Evolutionary conservation across 371 early-diverging fungal species (phyloP).

Genomic region (Zopfochytrium polystomum): DNA sequence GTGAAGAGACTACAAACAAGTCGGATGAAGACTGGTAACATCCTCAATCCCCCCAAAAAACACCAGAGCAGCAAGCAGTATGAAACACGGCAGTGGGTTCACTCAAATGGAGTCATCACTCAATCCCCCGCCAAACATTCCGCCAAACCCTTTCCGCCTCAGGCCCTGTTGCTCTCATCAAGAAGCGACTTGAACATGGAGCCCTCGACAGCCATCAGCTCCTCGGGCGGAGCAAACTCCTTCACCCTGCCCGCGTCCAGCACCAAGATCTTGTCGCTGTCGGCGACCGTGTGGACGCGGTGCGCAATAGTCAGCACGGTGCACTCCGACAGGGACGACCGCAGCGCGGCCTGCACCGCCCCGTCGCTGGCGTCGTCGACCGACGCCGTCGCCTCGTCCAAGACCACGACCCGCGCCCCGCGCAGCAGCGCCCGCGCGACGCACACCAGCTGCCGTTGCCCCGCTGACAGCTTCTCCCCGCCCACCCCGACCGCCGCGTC

Average conservation of each 20-base stretch:
- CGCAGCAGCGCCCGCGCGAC: constrained; percentile 46
- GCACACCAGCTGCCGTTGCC: constrained; percentile 48
- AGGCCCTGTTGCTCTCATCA: too few species aligned
- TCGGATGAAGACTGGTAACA: too few species aligned
- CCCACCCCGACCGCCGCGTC: constrained; percentile 20
- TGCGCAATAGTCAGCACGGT: constrained; percentile 58
- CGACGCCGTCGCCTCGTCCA: too few species aligned
- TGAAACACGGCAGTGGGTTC: too few species aligned
- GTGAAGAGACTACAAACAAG: too few species aligned
- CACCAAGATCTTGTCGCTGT: constrained; percentile 80
- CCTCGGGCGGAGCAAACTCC: constrained; percentile 56
- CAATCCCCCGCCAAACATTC: too few species aligned
- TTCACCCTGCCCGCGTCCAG: constrained; percentile 67
- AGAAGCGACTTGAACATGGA: constrained; percentile 35
- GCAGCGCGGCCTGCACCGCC: constrained; percentile 63
- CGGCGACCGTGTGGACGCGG: constrained; percentile 63
- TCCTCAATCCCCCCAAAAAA: too few species aligned
- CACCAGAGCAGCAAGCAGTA: too few species aligned
- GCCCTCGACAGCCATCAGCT: constrained; percentile 11
- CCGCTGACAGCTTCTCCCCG: constrained; percentile 43
- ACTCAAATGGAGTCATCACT: too few species aligned
- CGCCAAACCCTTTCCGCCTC: too few species aligned
- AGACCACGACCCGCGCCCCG: constrained; percentile 44
- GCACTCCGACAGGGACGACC: constrained; percentile 54
- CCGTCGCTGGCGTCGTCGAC: constrained; percentile 54